These are phyloP conservation scores for Geosmithia putterillii DNA, from an alignment of 2,329 filamentous ascomycete genomes.

Conservation along the genomic window DNA sequence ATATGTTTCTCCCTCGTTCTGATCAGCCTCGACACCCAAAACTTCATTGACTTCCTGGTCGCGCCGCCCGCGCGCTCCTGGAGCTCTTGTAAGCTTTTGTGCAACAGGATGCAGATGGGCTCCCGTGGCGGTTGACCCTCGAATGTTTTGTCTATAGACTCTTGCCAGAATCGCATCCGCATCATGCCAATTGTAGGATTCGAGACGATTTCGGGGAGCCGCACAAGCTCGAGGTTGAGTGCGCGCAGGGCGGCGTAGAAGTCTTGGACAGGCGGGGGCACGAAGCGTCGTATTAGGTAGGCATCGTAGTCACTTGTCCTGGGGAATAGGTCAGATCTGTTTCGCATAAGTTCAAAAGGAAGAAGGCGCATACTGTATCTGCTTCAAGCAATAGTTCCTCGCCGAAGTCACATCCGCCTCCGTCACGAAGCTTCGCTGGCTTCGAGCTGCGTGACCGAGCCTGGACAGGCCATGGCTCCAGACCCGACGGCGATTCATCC, in stretches of 20 bases:
- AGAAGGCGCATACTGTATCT: conserved; percentile 29
- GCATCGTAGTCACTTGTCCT: conserved; percentile 86
- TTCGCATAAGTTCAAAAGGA: not conserved
- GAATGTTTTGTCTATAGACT: conserved; percentile 68
- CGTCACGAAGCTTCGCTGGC: conserved; percentile 31
- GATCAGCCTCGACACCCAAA: conserved; percentile 68
- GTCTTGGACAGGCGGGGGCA: conserved; percentile 61
- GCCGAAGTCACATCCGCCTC: conserved; percentile 40
- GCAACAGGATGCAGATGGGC: conserved; percentile 76
- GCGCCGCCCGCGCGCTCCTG: conserved; percentile 26
- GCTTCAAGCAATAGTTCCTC: conserved; percentile 38
- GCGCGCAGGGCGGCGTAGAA: conserved; percentile 84
- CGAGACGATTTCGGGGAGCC: conserved; percentile 80
- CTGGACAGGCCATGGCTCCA: conserved; percentile 24
- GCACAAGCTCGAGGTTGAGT: conserved; percentile 84
- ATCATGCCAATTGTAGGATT: conserved; percentile 77
- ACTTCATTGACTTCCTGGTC: conserved; percentile 44
- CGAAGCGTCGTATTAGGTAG: conserved; percentile 73
- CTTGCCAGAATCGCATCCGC: conserved; percentile 92
- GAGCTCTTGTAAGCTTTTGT: conserved; percentile 57
- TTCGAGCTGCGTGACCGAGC: conserved; percentile 14
- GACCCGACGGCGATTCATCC: conserved; percentile 26
- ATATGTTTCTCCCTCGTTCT: conserved; percentile 72
- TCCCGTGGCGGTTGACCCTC: conserved; percentile 73
- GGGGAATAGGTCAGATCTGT: not conserved